Evolutionary conservation across 805 yeast genomes (phyloP), one percentile per base, ranked within the genome.

Genomic region (Candida cerambycidarum): DNA sequence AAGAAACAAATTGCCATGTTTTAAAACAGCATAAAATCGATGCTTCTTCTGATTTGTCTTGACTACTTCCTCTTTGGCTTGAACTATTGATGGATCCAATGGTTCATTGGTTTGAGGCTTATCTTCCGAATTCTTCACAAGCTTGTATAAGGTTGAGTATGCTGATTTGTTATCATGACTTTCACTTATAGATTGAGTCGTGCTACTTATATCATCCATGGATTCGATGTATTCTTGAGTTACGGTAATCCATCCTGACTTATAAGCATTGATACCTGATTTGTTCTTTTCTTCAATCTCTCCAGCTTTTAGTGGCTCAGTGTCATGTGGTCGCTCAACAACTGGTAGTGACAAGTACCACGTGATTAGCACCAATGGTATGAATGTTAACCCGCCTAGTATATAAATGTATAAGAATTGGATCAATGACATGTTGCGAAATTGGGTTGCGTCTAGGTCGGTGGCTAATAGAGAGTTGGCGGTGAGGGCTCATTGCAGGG

Each of bases 1-100:
- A n/a, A 93, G 67, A 56, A 90, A 88, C 42, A 93, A 63, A 56
- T 89, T 89, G 0, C 97, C 96, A 55, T 90, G 97, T 54, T 86
- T 84, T 40, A 89, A 67, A 0, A 86, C 80, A 1, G 83, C 90
- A 58, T 65, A 85, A 56, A 73, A 85, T 32, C 80, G 66, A 55
- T 83, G 86, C 54, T 79, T 82, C 51, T 69, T 73, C 17, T 61
- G 65, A 4, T 58, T 53, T 16, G 55, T 45, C 16, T 50, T 56
- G 15, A 55, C 37, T 38, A 39, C 48, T 24, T 47, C 50, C 12
- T 41, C 32, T 13, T 15, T 13, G 13, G 15, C 41, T 33, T 1
- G 53, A 48, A 43, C 24, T 43, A 5, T 37, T 25, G 27, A 31
- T 2, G 34, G 25, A 17, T 32, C 25, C 16, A 27, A 11, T 11